These are phyloP conservation scores for Paramyrothecium sp. DNA, from an alignment of 2,329 filamentous ascomycete species.

Conservation along the genomic window DNA sequence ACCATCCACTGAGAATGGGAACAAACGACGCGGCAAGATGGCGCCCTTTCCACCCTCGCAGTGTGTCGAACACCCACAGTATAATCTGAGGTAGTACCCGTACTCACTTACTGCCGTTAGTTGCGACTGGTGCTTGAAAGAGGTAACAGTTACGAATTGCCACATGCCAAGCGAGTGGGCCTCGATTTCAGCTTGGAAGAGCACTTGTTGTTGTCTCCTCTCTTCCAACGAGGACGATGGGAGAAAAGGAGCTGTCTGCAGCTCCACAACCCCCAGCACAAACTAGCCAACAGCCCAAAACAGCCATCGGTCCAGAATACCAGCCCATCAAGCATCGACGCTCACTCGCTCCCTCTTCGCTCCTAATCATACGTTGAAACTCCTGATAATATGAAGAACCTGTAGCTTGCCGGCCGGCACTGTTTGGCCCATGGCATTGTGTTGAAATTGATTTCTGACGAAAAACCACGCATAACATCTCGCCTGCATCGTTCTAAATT, in stretches of 20 bases:
- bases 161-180: neutral
- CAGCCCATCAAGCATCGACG: too few relatives aligned
- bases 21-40: too few relatives aligned
- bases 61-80: too few relatives aligned
- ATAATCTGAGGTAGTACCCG: too few relatives aligned
- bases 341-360: too few relatives aligned
- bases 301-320: neutral
- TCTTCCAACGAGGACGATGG: neutral
- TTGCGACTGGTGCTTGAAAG: too few relatives aligned
- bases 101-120: too few relatives aligned
- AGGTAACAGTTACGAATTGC: neutral
- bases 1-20: too few relatives aligned
- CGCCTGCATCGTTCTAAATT: neutral
- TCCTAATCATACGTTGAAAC: neutral
- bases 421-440: neutral
- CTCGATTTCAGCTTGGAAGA: neutral
- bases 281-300: neutral
- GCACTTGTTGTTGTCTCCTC: neutral
- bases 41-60: too few relatives aligned
- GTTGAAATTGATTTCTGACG: neutral
- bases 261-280: neutral
- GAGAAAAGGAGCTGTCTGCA: neutral
- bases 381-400: neutral
- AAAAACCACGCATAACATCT: neutral
- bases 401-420: neutral